Evolutionary conservation across 2,329 filamentous ascomycete genomes (phyloP).

Genomic region (Apiospora pterosperma): DNA sequence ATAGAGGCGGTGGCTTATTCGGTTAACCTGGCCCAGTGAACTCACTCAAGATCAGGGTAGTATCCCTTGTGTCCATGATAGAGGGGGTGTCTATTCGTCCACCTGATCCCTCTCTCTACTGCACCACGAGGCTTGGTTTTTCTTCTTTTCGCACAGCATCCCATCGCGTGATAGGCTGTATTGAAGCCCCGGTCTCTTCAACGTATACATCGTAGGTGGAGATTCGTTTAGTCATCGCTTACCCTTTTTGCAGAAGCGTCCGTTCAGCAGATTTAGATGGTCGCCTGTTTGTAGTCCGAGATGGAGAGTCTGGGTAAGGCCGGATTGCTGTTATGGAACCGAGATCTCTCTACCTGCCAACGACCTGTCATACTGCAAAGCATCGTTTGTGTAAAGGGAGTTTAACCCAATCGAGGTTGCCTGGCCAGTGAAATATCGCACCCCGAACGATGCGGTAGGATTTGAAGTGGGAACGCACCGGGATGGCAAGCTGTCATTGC

Average conservation of each 20-base stretch:
- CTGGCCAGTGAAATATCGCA: not conserved
- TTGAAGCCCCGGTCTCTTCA: not conserved
- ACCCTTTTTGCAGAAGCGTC: not conserved
- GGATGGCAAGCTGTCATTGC: not conserved
- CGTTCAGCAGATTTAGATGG: not conserved
- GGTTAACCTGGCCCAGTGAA: not conserved
- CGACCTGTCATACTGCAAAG: not conserved
- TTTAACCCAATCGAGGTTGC: not conserved
- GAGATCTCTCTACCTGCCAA: constrained; percentile 1
- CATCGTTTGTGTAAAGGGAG: not conserved
- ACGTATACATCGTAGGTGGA: not conserved
- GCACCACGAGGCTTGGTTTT: not conserved
- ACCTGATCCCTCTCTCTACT: not conserved
- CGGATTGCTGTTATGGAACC: not conserved
- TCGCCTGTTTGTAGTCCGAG: not conserved
- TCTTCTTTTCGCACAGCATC: not conserved
- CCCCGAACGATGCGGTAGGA: not conserved
- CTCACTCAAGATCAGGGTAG: not conserved
- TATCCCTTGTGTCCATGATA: not conserved
- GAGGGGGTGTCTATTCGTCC: not conserved
- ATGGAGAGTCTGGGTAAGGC: not conserved
- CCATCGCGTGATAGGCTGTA: not conserved
- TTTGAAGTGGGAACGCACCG: not conserved
- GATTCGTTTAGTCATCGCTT: not conserved
- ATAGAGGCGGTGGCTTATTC: not conserved